These are phyloP conservation scores for Colletotrichum scovillei DNA, from an alignment of 2,329 filamentous ascomycete genomes.

Conservation along the genomic window DNA sequence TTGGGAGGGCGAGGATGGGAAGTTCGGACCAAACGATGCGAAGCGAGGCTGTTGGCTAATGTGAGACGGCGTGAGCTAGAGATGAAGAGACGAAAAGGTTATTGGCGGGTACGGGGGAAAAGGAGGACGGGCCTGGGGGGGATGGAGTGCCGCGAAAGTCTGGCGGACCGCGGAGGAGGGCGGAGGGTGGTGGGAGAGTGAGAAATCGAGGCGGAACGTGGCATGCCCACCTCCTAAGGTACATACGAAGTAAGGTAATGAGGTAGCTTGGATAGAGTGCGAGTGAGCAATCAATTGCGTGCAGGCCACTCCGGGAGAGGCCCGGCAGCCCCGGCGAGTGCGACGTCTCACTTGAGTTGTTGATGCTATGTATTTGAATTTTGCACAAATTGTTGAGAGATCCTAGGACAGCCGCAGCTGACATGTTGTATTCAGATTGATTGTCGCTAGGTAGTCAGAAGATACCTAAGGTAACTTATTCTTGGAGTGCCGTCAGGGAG, in stretches of 20 bases:
- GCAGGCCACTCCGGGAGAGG: conserved; percentile 5
- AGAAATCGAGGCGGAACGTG: background rate
- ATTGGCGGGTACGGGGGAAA: background rate
- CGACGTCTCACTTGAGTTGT: conserved; percentile 23
- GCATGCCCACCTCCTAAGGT: background rate
- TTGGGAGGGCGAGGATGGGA: conserved; percentile 13
- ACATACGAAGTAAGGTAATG: too few species aligned
- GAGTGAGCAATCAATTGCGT: conserved; percentile 23
- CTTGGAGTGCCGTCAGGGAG: background rate
- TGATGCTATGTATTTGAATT: conserved; percentile 11
- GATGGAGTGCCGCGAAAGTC: background rate
- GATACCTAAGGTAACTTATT: background rate
- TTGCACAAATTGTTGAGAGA: background rate
- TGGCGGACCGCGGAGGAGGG: conserved; percentile 15
- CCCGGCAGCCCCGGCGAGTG: conserved; percentile 13
- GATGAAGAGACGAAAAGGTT: background rate
- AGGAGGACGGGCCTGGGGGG: conserved; percentile 8
- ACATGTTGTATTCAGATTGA: conserved; percentile 5
- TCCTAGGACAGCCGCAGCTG: background rate
- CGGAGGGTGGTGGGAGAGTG: conserved; percentile 6
- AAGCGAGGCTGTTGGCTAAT: conserved; percentile 2
- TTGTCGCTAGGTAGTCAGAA: background rate
- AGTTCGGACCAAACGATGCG: conserved; percentile 15
- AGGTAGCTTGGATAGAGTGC: too few species aligned
- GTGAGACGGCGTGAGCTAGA: conserved; percentile 3